Evolutionary conservation across 768 basidiomycete genomes (phyloP).

Genomic region (Amanita pseudoporphyria): DNA sequence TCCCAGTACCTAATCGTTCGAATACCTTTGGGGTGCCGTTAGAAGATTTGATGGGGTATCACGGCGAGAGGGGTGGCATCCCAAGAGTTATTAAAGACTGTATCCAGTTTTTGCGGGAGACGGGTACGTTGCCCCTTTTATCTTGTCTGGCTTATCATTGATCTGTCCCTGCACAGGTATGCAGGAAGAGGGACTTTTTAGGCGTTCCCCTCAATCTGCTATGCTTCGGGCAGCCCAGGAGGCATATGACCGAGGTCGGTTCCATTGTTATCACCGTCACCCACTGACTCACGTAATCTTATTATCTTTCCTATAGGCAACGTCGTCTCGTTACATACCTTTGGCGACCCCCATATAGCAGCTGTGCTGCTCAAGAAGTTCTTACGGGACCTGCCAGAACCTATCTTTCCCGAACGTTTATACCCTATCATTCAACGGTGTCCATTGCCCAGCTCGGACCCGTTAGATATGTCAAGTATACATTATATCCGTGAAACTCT

Average conservation of each 20-base stretch:
- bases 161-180: conserved; percentile 31
- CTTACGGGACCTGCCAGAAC: conserved; percentile 68
- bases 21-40: conserved; percentile 73
- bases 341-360: conserved; percentile 70
- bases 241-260: conserved; percentile 72
- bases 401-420: conserved; percentile 63
- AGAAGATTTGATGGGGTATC: conserved; percentile 74
- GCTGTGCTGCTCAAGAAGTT: conserved; percentile 85
- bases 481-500: conserved; percentile 61
- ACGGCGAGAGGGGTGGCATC: conserved; percentile 77
- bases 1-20: conserved; percentile 54
- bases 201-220: conserved; percentile 67
- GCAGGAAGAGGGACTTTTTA: conserved; percentile 71
- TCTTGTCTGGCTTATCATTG: not conserved
- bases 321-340: conserved; percentile 68
- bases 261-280: not conserved
- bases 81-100: conserved; percentile 74
- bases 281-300: conserved; percentile 5
- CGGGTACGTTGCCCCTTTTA: conserved; percentile 27
- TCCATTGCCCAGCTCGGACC: conserved; percentile 44
- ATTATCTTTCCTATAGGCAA: conserved; percentile 36
- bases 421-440: conserved; percentile 63
- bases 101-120: conserved; percentile 59
- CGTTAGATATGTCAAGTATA: conserved; percentile 47
- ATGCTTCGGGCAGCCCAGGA: conserved; percentile 68